A percentile compares a stretch with the other conserved stretches of the same genome.
These are phyloP conservation scores for Hordeum marinum DNA, from an alignment of 176 grass and related monocot species.

Conservation along the genomic window DNA sequence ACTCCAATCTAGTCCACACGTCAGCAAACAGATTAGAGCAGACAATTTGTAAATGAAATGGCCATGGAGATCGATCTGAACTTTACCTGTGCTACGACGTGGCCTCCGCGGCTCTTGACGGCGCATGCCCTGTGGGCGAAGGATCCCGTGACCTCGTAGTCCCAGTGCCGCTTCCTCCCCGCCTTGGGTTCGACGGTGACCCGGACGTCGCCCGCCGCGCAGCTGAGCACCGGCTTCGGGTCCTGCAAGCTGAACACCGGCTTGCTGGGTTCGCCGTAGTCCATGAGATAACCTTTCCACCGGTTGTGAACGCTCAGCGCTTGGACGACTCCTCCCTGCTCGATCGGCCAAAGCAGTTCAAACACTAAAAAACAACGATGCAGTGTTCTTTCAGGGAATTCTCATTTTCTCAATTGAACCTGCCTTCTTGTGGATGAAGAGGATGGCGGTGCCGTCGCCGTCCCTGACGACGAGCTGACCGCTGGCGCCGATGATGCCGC, in stretches of 20 bases:
- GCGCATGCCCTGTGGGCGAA: constrained; percentile 67
- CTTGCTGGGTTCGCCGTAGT: constrained; percentile 55
- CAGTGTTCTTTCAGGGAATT: too few species aligned
- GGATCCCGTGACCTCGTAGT: constrained; percentile 77
- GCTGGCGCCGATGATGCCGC: constrained; percentile 55
- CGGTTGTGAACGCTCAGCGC: constrained; percentile 59
- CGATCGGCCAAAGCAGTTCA: not conserved
- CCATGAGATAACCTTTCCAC: constrained; percentile 70
- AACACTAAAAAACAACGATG: not conserved
- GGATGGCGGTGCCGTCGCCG: constrained; percentile 54
- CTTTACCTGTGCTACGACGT: constrained; percentile 69
- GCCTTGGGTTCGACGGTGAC: constrained; percentile 48
- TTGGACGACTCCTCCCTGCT: constrained; percentile 69
- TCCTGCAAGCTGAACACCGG: constrained; percentile 69
- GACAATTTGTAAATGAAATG: not conserved
- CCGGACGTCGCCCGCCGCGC: constrained; percentile 42
- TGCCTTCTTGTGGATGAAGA: constrained; percentile 76
- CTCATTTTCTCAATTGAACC: too few species aligned
- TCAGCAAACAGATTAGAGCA: not conserved
- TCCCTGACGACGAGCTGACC: constrained; percentile 70
- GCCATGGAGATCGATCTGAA: not conserved
- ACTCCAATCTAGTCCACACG: constrained; percentile 46
- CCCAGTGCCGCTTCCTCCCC: constrained; percentile 49
- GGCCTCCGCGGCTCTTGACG: constrained; percentile 55
- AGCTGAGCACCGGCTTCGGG: constrained; percentile 48